Conservation (phyloP, 306 rosid species). For the Castanea mollissima region DNA sequence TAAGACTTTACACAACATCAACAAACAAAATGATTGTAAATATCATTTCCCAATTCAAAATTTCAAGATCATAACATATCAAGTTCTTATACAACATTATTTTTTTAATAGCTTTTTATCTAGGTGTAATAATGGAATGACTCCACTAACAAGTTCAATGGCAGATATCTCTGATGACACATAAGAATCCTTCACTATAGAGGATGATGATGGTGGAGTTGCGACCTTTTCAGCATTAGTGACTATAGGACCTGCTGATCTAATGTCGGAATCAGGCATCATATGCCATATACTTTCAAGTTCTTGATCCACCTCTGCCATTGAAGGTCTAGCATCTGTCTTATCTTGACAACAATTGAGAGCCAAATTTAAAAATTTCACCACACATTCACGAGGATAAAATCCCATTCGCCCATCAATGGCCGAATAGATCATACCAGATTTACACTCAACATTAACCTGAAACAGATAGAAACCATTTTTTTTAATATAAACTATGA, state of each 20-base stretch:
- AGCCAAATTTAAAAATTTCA: constrained; percentile 66
- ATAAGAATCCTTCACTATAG: constrained; percentile 45
- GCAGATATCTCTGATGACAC: constrained; percentile 65
- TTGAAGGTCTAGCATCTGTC: constrained; percentile 73
- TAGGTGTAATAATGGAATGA: constrained; percentile 61
- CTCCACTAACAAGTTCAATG: constrained; percentile 86
- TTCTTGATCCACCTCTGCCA: constrained; percentile 78
- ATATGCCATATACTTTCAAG: constrained; percentile 69
- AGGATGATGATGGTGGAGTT: constrained; percentile 57
- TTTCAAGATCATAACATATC: no score
- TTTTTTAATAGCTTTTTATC: neutral
- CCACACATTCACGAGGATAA: constrained; percentile 69
- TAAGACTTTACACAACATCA: no score
- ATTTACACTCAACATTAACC: constrained; percentile 63
- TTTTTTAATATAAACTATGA: neutral
- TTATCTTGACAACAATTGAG: constrained; percentile 71
- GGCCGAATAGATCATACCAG: constrained; percentile 60
- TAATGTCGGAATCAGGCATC: constrained; percentile 60
- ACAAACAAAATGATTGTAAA: no score
- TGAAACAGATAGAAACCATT: constrained; percentile 16
- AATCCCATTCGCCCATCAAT: constrained; percentile 77
- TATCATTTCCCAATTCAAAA: no score
- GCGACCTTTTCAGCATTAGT: constrained; percentile 39
- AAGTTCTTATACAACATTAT: no score
- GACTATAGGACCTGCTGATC: constrained; percentile 20